Base-by-base conservation (phyloP, 257 asterid species). In the Oldenlandia corymbosa region DNA sequence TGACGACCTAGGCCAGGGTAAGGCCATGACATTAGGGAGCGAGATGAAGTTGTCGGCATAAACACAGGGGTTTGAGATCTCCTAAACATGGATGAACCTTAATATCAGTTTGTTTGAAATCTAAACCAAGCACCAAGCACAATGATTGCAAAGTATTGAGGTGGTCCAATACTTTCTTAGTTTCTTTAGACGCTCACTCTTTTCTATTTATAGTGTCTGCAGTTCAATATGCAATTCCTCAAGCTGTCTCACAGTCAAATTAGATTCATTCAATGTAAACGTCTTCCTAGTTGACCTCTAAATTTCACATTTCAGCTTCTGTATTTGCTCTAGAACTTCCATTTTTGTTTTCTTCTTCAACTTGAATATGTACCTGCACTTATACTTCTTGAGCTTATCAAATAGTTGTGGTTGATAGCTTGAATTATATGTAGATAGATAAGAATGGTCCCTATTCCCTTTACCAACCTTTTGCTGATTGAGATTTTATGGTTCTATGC, bases 61-160 rank as follows among this genome's bases (percentile, higher is more conserved):
- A n/a, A n/a, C n/a, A n/a, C n/a, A n/a, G n/a, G n/a, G n/a, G n/a
- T n/a, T n/a, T n/a, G n/a, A n/a, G n/a, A n/a, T 90, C 96, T 55
- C 85, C 90, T 71, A 93, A 76, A 72, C 88, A 87, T 1, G 95
- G 88, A 80, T 93, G 96, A 73, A 93, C 84, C 79, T 80, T 90
- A 61, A 68, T 58, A 36, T 84, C 86, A 39, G 80, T 87, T 57
- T 84, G 84, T 75, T 79, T 68, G 81, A 87, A 90, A 76, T 90
- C 97, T 80, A 93, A 68, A 21, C 99, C 96, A 49, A 93, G 99
- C 75, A 90, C 97, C 28, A 77, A 75, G 85, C 99, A 93, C 71
- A 86, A 79, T 7, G 90, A 84, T 74, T 81, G 81, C 76, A 93
- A 64, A 73, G 76, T 68, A 66, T 68, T 87, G 77, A 90, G 80